Conservation (phyloP, 257 asterid genomes). For the Datura wrightii region DNA sequence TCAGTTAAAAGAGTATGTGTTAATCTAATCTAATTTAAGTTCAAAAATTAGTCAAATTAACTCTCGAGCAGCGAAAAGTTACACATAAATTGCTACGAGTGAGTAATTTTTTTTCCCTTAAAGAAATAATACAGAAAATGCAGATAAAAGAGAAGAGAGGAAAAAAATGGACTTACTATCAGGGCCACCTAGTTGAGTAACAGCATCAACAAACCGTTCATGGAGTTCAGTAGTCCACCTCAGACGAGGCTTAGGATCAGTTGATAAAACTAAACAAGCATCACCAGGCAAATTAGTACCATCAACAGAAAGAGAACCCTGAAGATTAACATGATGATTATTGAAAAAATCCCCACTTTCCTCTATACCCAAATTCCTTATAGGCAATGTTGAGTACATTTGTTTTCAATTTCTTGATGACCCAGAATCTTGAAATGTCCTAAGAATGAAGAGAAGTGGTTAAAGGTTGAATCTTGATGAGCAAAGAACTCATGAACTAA, state of each 20-base stretch:
- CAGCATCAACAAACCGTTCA: conserved; percentile 72
- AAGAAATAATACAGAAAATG: neutral
- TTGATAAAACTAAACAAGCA: conserved; percentile 64
- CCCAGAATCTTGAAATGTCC: neutral
- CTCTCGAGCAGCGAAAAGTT: accelerated
- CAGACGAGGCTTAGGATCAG: conserved; percentile 79
- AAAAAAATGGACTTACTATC: conserved; percentile 52
- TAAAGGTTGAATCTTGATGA: neutral
- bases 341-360: conserved; percentile 46
- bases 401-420: neutral
- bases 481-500: conserved; percentile 28
- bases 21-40: too few species aligned
- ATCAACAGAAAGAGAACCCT: conserved; percentile 42
- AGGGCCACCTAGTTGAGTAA: conserved; percentile 81
- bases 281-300: conserved; percentile 68
- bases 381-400: conserved; percentile 68
- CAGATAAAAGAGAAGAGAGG: neutral
- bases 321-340: conserved; percentile 33
- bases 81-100: neutral
- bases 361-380: conserved; percentile 49
- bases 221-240: conserved; percentile 82
- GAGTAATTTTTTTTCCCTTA: too few species aligned
- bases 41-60: neutral
- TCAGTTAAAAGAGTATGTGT: too few species aligned
- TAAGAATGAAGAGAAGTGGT: neutral